Evolutionary conservation across 257 asterid genomes (phyloP).

Genomic region (Perilla frutescens): DNA sequence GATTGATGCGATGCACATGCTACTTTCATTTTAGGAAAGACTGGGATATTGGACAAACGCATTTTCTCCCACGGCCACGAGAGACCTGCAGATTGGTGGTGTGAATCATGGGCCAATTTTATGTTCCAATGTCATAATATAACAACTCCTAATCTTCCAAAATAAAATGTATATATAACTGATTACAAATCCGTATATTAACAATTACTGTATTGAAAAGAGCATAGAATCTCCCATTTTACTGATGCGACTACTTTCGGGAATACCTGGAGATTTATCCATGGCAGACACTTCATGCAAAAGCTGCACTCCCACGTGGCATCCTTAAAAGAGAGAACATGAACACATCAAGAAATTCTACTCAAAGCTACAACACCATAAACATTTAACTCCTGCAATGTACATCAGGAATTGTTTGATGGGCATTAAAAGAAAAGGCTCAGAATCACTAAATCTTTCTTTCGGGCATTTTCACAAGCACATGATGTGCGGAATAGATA

Average conservation of each 20-base stretch:
- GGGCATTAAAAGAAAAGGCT: constrained; percentile 15
- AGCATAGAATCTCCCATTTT: background rate
- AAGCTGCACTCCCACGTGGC: constrained; percentile 35
- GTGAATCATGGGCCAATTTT: constrained; percentile 8
- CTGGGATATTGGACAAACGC: constrained; percentile 32
- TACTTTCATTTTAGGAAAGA: constrained; percentile 39
- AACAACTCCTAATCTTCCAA: constrained; percentile 10
- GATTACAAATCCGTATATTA: background rate
- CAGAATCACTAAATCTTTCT: background rate
- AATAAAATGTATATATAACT: constrained; percentile 5
- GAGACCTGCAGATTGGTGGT: constrained; percentile 46
- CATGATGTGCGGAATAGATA: constrained; percentile 31
- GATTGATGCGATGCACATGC: constrained; percentile 42
- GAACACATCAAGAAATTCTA: background rate
- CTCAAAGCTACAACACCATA: background rate
- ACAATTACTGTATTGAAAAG: background rate
- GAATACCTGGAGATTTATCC: constrained; percentile 46
- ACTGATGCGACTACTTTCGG: constrained; percentile 1
- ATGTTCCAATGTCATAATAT: constrained; percentile 1
- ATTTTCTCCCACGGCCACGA: constrained; percentile 26
- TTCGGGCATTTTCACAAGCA: constrained; percentile 44
- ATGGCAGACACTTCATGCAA: constrained; percentile 33
- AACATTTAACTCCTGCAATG: constrained; percentile 13
- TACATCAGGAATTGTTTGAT: background rate
- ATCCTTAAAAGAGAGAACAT: constrained; percentile 37